These are phyloP conservation scores for Phialophora tarda DNA, from an alignment of 2,329 filamentous ascomycete genomes.

Conservation along the genomic window DNA sequence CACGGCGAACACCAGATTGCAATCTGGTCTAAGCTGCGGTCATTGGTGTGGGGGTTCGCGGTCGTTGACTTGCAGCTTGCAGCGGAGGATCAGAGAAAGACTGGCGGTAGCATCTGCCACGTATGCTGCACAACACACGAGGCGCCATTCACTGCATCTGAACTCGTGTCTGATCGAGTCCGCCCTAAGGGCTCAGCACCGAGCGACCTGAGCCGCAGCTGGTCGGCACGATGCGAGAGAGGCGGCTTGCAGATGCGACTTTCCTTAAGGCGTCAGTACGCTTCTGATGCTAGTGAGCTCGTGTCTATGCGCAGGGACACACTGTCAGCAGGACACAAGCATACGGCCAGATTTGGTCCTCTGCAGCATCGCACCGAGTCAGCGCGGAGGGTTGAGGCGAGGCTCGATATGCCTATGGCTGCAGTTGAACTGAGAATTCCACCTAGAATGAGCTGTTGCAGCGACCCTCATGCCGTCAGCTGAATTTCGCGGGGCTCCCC, in stretches of 20 bases:
- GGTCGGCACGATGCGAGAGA: conserved; percentile 34
- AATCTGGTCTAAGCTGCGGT: conserved; percentile 25
- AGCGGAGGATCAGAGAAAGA: conserved; percentile 27
- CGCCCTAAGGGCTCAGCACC: conserved; percentile 3
- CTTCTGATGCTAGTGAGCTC: conserved; percentile 16
- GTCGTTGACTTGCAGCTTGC: conserved; percentile 27
- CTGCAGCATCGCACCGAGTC: conserved; percentile 22
- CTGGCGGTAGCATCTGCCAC: conserved; percentile 30
- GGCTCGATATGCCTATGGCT: conserved; percentile 9
- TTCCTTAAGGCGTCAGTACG: conserved; percentile 12
- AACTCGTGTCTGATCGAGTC: conserved; percentile 13
- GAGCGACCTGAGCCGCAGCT: conserved; percentile 28
- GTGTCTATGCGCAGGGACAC: conserved; percentile 15
- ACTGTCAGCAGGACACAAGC: conserved; percentile 29
- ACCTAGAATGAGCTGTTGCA: conserved; percentile 17
- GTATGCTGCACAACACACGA: conserved; percentile 23
- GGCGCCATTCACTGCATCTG: conserved; percentile 17
- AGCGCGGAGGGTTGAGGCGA: conserved; percentile 14
- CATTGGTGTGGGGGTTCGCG: conserved; percentile 27
- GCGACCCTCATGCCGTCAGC: conserved; percentile 22
- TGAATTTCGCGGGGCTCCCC: conserved; percentile 13
- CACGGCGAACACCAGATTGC: conserved; percentile 26
- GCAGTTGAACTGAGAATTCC: conserved; percentile 6
- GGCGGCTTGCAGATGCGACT: conserved; percentile 28
- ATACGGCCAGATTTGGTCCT: conserved; percentile 22